Evolutionary conservation across 192 early-diverging fungal genomes (phyloP).

Genomic region (Rhizophagus clarus): DNA sequence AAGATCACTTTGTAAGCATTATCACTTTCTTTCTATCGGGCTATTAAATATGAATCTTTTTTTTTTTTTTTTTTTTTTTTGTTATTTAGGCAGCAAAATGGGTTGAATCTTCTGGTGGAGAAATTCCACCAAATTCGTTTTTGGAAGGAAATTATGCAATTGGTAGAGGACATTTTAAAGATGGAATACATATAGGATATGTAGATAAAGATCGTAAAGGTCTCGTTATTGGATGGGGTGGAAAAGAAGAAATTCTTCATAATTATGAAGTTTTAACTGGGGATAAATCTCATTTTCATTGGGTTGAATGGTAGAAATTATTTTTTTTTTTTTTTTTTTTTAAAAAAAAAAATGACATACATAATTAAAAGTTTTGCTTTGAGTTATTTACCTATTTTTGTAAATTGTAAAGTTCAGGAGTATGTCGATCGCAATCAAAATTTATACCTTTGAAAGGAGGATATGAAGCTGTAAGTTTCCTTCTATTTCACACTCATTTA

Average conservation of each 20-base stretch:
- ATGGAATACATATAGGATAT: not conserved
- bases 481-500: not conserved
- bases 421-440: not conserved
- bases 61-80: not conserved
- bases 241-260: not conserved
- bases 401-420: not conserved
- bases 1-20: not conserved
- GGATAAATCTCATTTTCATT: constrained; percentile 6
- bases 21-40: not conserved
- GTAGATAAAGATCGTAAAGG: not conserved
- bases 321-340: not conserved
- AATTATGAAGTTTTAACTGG: not conserved
- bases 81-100: not conserved
- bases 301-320: not conserved
- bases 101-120: not conserved
- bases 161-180: not conserved
- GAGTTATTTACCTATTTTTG: too few relatives aligned
- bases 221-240: not conserved
- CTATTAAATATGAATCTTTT: not conserved
- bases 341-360: too few relatives aligned
- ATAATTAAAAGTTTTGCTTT: too few relatives aligned
- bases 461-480: not conserved
- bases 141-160: not conserved
- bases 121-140: not conserved
- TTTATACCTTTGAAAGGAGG: constrained; percentile 3